Conservation (phyloP, 306 rosid species). For the Datisca glomerata region DNA sequence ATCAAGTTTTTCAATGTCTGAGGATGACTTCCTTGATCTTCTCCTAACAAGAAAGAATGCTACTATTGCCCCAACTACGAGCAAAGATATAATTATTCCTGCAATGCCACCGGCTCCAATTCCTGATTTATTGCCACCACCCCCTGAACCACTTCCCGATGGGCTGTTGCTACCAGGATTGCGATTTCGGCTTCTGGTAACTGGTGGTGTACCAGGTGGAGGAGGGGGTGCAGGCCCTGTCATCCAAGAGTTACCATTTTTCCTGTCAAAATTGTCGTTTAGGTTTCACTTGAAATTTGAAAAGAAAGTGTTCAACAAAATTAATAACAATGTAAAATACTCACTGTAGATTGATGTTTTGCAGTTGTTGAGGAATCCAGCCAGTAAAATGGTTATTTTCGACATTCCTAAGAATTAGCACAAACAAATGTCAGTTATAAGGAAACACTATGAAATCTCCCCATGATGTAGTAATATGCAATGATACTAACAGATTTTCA, state of each 20-base stretch:
- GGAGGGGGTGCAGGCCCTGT: slow-evolving; percentile 97
- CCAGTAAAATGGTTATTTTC: slow-evolving; percentile 76
- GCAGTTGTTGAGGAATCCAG: slow-evolving; percentile 76
- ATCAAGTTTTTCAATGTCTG: slow-evolving; percentile 59
- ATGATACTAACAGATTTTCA: slow-evolving; percentile 42
- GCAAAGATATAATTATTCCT: slow-evolving; percentile 76
- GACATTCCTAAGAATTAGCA: slow-evolving; percentile 44
- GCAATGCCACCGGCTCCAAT: slow-evolving; percentile 88
- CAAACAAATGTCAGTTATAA: background rate
- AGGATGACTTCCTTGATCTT: slow-evolving; percentile 53
- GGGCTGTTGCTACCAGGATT: slow-evolving; percentile 36
- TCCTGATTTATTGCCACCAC: slow-evolving; percentile 62
- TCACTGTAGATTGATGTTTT: slow-evolving; percentile 60
- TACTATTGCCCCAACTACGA: slow-evolving; percentile 61
- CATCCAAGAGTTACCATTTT: slow-evolving; percentile 66
- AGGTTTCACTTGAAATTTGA: slow-evolving; percentile 10
- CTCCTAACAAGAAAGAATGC: slow-evolving; percentile 69
- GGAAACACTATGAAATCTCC: slow-evolving; percentile 8
- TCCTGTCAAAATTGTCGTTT: slow-evolving; percentile 35
- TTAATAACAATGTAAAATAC: slow-evolving; percentile 22
- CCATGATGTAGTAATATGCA: slow-evolving; percentile 12
- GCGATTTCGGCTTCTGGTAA: slow-evolving; percentile 29
- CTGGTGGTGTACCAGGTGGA: slow-evolving; percentile 90
- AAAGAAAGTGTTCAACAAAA: slow-evolving; percentile 3
- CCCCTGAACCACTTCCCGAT: slow-evolving; percentile 30